Percentiles rank a stretch among this genome's conserved stretches.
phyloP scores from a whole-genome alignment of 257 asterid genomes.

The Ophiorrhiza pumila region DNA sequence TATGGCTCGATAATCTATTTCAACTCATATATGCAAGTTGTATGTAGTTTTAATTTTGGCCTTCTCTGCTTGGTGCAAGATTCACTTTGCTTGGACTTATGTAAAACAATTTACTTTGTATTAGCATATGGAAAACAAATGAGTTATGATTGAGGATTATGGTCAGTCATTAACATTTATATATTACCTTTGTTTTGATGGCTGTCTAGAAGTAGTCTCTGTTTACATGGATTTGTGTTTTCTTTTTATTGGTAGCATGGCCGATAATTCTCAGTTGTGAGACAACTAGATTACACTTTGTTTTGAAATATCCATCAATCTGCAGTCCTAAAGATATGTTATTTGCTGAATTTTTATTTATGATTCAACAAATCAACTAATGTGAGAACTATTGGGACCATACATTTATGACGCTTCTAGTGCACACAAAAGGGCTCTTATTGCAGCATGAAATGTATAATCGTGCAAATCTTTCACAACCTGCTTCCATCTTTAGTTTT shows the following conservation, averaged over 20 bases:
- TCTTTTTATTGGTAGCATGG: background rate
- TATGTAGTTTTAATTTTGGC: no score
- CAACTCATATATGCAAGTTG: no score
- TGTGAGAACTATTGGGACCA: no score
- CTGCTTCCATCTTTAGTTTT: background rate
- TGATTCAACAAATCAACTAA: no score
- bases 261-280: background rate
- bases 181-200: background rate
- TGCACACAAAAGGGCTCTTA: background rate
- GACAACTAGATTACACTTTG: background rate
- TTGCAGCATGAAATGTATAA: background rate
- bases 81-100: background rate
- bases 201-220: background rate
- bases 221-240: background rate
- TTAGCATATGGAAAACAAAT: no score
- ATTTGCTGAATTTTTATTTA: no score
- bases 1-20: no score
- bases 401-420: background rate
- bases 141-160: background rate
- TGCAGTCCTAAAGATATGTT: no score
- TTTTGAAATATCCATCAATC: no score
- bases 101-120: no score
- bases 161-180: background rate
- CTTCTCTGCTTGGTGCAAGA: background rate
- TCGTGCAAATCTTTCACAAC: background rate